A percentile compares a stretch with the other conserved stretches of the same genome.
Conservation (phyloP, 2,329 filamentous ascomycete genomes). For the Aspergillus ruber region DNA sequence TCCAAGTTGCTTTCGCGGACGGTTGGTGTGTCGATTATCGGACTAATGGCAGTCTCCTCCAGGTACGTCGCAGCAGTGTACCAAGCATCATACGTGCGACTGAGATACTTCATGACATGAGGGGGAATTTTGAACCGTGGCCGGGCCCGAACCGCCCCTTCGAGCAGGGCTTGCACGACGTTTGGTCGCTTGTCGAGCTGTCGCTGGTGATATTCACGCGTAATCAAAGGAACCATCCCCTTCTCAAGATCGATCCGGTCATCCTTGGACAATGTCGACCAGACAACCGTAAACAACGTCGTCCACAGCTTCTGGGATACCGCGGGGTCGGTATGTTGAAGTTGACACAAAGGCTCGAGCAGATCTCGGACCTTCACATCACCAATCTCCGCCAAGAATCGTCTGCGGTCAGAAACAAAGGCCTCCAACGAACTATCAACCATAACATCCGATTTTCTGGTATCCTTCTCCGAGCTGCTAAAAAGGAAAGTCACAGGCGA, state of each 20-base stretch:
- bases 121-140: conserved; percentile 89
- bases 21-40: conserved; percentile 73
- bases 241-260: conserved; percentile 87
- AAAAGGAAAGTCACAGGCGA: conserved; percentile 69
- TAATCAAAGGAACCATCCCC: conserved; percentile 80
- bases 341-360: conserved; percentile 79
- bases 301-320: conserved; percentile 89
- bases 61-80: conserved; percentile 89
- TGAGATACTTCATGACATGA: conserved; percentile 91
- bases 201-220: conserved; percentile 89
- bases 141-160: conserved; percentile 75
- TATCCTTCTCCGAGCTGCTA: conserved; percentile 65
- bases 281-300: conserved; percentile 83
- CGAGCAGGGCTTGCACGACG: conserved; percentile 84
- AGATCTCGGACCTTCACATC: conserved; percentile 85
- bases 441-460: conserved; percentile 58
- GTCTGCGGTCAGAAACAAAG: conserved; percentile 69
- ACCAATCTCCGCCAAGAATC: conserved; percentile 76
- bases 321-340: conserved; percentile 80
- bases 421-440: conserved; percentile 75
- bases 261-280: conserved; percentile 80
- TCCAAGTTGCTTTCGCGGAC: conserved; percentile 93
- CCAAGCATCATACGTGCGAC: conserved; percentile 92
- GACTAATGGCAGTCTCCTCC: conserved; percentile 79
- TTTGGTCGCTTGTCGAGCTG: conserved; percentile 95